A percentile compares a stretch with the other conserved stretches of the same genome.
These are phyloP conservation scores for Fusarium agapanthi DNA, from an alignment of 2,329 filamentous ascomycete genomes.

Conservation along the genomic window DNA sequence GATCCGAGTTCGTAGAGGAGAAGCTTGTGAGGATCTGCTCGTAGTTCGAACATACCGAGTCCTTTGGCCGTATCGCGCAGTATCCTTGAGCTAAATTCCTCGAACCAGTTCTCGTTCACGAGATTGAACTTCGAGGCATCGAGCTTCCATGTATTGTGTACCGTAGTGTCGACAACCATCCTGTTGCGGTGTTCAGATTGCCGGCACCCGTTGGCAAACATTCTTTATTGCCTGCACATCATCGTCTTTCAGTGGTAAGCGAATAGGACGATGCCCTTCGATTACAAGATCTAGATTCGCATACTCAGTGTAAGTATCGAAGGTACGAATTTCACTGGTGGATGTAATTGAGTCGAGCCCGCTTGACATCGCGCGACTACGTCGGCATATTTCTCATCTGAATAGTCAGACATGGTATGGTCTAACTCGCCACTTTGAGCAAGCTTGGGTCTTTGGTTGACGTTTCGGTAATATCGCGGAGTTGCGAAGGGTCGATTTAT, in stretches of 20 bases:
- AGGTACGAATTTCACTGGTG: constrained; percentile 4
- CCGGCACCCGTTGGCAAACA: constrained; percentile 1
- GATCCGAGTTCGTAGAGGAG: constrained; percentile 22
- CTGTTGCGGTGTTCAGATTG: constrained; percentile 12
- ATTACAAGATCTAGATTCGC: constrained; percentile 16
- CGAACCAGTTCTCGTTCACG: not conserved
- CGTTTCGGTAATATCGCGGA: not conserved
- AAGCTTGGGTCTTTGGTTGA: not conserved
- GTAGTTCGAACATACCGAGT: not conserved
- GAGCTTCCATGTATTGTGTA: constrained; percentile 22
- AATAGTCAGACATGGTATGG: not conserved
- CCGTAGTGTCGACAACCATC: constrained; percentile 2
- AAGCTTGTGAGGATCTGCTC: constrained; percentile 15
- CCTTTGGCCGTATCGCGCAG: not conserved
- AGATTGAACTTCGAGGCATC: constrained; percentile 10
- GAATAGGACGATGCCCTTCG: not conserved
- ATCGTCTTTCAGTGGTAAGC: constrained; percentile 4
- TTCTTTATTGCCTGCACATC: constrained; percentile 7
- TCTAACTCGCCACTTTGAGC: not conserved
- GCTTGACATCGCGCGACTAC: not conserved
- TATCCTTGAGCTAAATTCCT: not conserved
- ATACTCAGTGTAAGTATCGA: not conserved
- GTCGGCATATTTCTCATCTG: not conserved
- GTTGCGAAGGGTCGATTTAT: not conserved
- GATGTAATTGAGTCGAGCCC: constrained; percentile 5